phyloP scores from a whole-genome alignment of 192 early-diverging fungal genomes.

The Pilobolus umbonatus region DNA sequence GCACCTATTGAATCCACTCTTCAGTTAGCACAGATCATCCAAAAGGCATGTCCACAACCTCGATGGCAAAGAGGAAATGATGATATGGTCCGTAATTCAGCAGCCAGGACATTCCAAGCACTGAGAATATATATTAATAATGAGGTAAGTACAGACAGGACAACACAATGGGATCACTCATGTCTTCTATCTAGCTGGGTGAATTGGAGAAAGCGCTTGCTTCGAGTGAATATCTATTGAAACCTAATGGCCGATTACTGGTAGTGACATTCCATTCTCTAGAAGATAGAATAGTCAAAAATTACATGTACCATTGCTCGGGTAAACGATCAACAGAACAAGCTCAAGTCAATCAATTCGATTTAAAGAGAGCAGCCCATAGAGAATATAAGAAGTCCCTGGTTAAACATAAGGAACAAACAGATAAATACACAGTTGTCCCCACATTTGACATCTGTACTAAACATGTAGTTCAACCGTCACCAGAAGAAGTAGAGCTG shows the following conservation, averaged over 20 bases:
- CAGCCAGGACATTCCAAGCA: constrained; percentile 52
- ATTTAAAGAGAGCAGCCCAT: constrained; percentile 25
- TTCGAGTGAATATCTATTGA: constrained; percentile 46
- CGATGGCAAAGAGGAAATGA: constrained; percentile 33
- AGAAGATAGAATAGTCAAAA: constrained; percentile 70
- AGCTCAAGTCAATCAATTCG: constrained; percentile 23
- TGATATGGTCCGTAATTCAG: constrained; percentile 49
- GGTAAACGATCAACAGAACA: constrained; percentile 27
- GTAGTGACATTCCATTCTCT: constrained; percentile 72
- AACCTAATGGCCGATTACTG: constrained; percentile 48
- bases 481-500: constrained; percentile 39
- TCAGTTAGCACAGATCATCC: constrained; percentile 50
- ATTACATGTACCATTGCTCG: constrained; percentile 42
- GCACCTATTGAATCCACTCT: constrained; percentile 51
- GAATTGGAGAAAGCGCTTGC: constrained; percentile 52
- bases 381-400: constrained; percentile 7
- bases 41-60: constrained; percentile 42
- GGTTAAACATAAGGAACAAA: not conserved
- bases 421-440: no score
- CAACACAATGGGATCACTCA: no score
- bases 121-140: constrained; percentile 71
- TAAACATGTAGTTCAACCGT: constrained; percentile 42
- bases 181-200: no score
- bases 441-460: constrained; percentile 32
- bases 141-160: constrained; percentile 33